Evolutionary conservation across 2,329 filamentous ascomycete species (phyloP).

Genomic region (Cercospora sp.): DNA sequence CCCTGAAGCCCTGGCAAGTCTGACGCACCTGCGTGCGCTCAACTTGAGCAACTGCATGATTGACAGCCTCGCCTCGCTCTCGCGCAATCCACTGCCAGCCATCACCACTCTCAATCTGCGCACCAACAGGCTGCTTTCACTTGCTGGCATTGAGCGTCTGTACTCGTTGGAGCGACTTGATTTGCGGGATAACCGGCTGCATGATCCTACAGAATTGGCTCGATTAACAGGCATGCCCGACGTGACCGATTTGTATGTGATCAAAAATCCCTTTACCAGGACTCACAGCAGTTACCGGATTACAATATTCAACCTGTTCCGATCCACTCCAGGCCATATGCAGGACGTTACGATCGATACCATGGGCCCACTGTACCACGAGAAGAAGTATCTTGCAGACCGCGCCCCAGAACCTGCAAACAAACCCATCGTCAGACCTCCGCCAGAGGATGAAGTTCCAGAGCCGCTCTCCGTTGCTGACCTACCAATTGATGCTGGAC

Average conservation of each 20-base stretch:
- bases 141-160: slow-evolving; percentile 87
- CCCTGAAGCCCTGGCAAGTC: slow-evolving; percentile 81
- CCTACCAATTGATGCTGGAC: slow-evolving; percentile 18
- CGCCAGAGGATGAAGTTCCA: slow-evolving; percentile 54
- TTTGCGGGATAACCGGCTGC: slow-evolving; percentile 83
- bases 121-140: slow-evolving; percentile 79
- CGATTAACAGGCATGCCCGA: slow-evolving; percentile 88
- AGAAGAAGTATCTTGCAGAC: slow-evolving; percentile 81
- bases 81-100: slow-evolving; percentile 81
- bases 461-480: slow-evolving; percentile 8
- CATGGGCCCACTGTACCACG: slow-evolving; percentile 76
- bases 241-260: slow-evolving; percentile 87
- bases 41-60: slow-evolving; percentile 99
- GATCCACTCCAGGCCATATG: slow-evolving; percentile 81
- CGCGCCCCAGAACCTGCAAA: slow-evolving; percentile 73
- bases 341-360: slow-evolving; percentile 91
- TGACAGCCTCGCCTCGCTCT: slow-evolving; percentile 83
- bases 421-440: slow-evolving; percentile 75
- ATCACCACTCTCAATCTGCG: slow-evolving; percentile 92
- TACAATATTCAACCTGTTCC: slow-evolving; percentile 94
- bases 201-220: slow-evolving; percentile 88
- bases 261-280: slow-evolving; percentile 87
- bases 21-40: slow-evolving; percentile 85
- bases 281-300: slow-evolving; percentile 83
- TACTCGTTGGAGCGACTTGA: slow-evolving; percentile 87